Evolutionary conservation across 306 rosid species (phyloP).

Genomic region (Nissolia schottii): DNA sequence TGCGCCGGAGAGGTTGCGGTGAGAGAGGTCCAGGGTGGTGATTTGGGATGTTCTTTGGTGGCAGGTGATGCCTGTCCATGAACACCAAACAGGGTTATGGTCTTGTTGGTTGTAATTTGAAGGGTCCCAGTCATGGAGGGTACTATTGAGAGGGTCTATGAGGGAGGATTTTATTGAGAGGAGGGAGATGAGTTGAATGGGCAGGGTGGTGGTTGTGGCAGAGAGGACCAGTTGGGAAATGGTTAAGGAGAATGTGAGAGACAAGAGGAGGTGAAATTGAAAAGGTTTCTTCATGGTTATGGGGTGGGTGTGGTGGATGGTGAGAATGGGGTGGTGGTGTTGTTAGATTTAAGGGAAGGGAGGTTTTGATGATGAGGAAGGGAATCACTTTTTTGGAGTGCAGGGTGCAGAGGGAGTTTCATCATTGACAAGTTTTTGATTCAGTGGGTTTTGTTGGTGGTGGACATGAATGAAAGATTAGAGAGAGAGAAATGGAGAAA

Average conservation of each 20-base stretch:
- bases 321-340: slow-evolving; percentile 35
- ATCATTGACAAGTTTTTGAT: slow-evolving; percentile 63
- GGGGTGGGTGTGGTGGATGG: slow-evolving; percentile 36
- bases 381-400: slow-evolving; percentile 81
- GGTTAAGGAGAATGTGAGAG: slow-evolving; percentile 38
- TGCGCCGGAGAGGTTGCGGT: slow-evolving; percentile 72
- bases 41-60: slow-evolving; percentile 53
- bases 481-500: slow-evolving; percentile 17
- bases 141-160: slow-evolving; percentile 55
- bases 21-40: slow-evolving; percentile 64
- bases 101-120: slow-evolving; percentile 15
- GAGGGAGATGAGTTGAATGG: slow-evolving; percentile 60
- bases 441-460: slow-evolving; percentile 84
- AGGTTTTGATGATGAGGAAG: slow-evolving; percentile 72
- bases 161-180: slow-evolving; percentile 65
- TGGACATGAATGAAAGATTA: slow-evolving; percentile 38
- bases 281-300: slow-evolving; percentile 77
- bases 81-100: slow-evolving; percentile 68
- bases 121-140: slow-evolving; percentile 76
- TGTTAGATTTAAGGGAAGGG: slow-evolving; percentile 65
- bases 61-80: slow-evolving; percentile 86
- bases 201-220: slow-evolving; percentile 27
- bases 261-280: slow-evolving; percentile 41
- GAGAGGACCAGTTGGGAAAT: slow-evolving; percentile 44
- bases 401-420: slow-evolving; percentile 82